Base-by-base conservation (phyloP, 2,329 filamentous ascomycete species). In the Fusarium secorum region DNA sequence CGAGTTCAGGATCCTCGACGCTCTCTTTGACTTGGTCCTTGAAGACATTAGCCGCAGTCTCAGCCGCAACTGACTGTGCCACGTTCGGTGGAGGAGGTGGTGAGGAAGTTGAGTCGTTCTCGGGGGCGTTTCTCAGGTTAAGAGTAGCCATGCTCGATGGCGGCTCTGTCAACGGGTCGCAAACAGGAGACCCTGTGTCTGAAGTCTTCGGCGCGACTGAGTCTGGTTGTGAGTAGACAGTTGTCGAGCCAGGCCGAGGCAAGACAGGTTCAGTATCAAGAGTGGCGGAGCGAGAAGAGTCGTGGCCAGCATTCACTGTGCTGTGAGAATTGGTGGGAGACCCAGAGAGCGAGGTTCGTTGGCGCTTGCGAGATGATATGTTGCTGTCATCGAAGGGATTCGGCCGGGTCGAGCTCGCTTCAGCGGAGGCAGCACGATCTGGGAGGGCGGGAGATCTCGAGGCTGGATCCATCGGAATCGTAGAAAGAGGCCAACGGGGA, bases 361-460 rank as follows among this genome's bases (percentile, higher is more conserved):
- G 88, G 56, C 89, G 87, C 79, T 91, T 91, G 71, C 89, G 84
- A 60, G 88, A 84, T 44, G 85, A 83, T 49, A 80, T 76, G 71
- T 88, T 86, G 77, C 80, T 82, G 79, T 90, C 88, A 81, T 89
- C 85, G 78, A 90, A 91, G 42, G 89, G 89, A 71, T 91, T 90
- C 56, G 87, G 87, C 69, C 89, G 86, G 73, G 86, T 88, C 75
- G 88, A 87, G 79, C 85, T 85, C 79, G 87, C 86, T 83, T 91
- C 89, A 80, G 87, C 86, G 76, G 88, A 90, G 80, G 84, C 83
- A 77, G 86, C 85, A 80, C 87, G 86, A 82, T 88, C 86, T 84
- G 82, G 84, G 79, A 82, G 82, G 80, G 87, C 85, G 77, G 82
- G 80, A 71, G 83, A 81, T 76, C 76, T 82, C 77, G 83, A 82